Conservation (phyloP, 148 eudicot genomes). For the Vaccinium macrocarpon region DNA sequence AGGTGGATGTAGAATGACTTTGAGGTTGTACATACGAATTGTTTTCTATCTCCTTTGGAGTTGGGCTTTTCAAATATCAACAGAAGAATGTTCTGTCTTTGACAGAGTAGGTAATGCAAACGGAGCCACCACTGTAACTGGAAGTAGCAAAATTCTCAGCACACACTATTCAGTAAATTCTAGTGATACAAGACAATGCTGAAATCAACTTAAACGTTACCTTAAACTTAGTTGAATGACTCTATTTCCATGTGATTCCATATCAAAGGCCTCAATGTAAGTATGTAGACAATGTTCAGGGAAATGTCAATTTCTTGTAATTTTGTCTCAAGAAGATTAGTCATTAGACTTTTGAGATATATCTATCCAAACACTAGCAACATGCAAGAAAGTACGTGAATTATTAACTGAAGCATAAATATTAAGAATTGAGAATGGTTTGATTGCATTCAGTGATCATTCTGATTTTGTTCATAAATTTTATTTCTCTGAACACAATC, state of each 20-base stretch:
- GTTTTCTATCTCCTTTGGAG: neutral
- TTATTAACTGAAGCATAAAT: neutral
- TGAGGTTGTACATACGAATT: neutral
- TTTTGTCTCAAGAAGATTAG: neutral
- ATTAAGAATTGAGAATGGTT: neutral
- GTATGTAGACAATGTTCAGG: neutral
- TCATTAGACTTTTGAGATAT: neutral
- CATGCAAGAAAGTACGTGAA: neutral
- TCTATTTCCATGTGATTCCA: neutral
- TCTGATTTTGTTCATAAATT: neutral
- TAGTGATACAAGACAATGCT: neutral
- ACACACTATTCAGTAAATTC: neutral
- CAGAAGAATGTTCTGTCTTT: neutral
- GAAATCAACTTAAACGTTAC: neutral
- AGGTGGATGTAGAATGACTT: neutral
- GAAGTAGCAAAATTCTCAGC: neutral
- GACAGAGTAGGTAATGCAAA: neutral
- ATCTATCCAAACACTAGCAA: neutral
- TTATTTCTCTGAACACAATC: neutral
- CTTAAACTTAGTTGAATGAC: neutral
- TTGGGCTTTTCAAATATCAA: neutral
- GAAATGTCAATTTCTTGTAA: neutral
- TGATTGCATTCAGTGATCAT: neutral
- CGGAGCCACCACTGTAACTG: neutral
- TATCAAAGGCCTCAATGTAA: neutral